These are phyloP conservation scores for Sanghuangporus weigelae DNA, from an alignment of 1,284 basidiomycete species.

Conservation along the genomic window DNA sequence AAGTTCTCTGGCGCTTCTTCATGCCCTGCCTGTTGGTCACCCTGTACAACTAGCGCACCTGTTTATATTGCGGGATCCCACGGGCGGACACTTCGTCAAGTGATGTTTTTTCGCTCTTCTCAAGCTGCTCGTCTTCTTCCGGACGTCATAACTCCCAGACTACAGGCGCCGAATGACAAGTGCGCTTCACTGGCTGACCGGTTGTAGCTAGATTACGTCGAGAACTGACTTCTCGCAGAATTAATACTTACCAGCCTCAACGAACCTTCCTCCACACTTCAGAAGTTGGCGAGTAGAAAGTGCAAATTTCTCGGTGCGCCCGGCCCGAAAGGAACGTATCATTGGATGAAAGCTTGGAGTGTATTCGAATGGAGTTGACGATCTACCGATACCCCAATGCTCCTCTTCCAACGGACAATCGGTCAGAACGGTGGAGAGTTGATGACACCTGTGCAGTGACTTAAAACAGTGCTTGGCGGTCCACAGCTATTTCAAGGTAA, in stretches of 20 bases:
- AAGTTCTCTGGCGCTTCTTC: too few species aligned
- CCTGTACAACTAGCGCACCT: background rate
- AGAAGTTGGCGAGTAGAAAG: background rate
- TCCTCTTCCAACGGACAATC: constrained; percentile 2
- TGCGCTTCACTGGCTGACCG: background rate
- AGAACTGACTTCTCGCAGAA: background rate
- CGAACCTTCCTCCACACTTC: background rate
- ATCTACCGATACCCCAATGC: background rate
- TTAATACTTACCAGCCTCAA: background rate
- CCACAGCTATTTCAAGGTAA: background rate
- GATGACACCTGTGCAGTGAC: background rate
- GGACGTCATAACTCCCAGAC: background rate
- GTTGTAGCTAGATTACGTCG: background rate
- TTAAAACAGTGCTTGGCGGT: background rate
- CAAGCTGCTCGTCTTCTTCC: background rate
- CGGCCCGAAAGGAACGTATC: background rate
- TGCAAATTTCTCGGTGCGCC: background rate
- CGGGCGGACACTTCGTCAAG: background rate
- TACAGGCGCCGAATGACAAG: background rate
- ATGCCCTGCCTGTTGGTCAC: background rate
- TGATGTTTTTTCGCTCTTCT: background rate
- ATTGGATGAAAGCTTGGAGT: background rate
- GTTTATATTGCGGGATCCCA: background rate
- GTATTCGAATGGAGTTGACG: background rate
- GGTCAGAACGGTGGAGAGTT: constrained; percentile 1